Conservation (phyloP, 2,329 filamentous ascomycete genomes). For the Diaporthe humulicola region DNA sequence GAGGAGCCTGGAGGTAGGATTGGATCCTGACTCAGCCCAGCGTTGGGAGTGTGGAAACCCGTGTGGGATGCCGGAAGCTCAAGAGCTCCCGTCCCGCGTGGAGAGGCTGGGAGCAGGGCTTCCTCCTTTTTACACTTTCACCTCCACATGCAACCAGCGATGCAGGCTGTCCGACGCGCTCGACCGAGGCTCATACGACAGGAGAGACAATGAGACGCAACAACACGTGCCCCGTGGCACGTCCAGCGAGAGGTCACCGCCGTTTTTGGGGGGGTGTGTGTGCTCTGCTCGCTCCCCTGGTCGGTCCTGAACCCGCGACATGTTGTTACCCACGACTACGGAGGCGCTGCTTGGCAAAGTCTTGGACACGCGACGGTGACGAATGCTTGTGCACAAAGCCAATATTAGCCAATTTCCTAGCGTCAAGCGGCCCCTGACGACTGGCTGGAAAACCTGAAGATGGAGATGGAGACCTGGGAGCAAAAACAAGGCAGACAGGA, state of each 20-base stretch:
- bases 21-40: background rate
- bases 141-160: background rate
- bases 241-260: slow-evolving; percentile 11
- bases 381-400: slow-evolving; percentile 29
- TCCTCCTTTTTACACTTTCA: slow-evolving; percentile 32
- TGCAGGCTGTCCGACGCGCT: background rate
- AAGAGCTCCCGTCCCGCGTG: background rate
- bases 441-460: background rate
- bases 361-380: slow-evolving; percentile 25
- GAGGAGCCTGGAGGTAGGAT: background rate
- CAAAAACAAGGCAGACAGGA: slow-evolving; percentile 10
- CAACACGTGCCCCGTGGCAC: background rate
- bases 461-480: background rate
- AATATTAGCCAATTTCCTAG: slow-evolving; percentile 24
- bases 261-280: background rate
- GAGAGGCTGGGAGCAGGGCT: background rate
- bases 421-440: slow-evolving; percentile 24
- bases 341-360: slow-evolving; percentile 33
- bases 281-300: background rate
- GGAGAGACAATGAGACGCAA: slow-evolving; percentile 16
- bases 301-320: background rate
- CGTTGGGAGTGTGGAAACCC: background rate
- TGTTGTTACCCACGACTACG: slow-evolving; percentile 6
- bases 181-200: slow-evolving; percentile 7
- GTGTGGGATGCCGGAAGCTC: no score